A percentile compares a stretch with the other conserved stretches of the same genome.
Conservation (phyloP, 2,329 filamentous ascomycete species). For the Epichloe coenophiala region DNA sequence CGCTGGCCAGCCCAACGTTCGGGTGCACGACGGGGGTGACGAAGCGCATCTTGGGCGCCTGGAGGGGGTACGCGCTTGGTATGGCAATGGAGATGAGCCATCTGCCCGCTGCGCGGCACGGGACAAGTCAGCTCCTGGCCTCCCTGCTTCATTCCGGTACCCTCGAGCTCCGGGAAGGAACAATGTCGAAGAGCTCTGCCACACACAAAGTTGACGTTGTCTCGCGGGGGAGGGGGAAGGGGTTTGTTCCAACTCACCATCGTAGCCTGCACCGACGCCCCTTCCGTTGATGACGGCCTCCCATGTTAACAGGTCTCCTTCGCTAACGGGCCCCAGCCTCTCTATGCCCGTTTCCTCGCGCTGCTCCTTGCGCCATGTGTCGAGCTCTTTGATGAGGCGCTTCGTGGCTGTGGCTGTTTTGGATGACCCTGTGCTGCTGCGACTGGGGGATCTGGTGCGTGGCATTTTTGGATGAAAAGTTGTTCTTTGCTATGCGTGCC, state of each 20-base stretch:
- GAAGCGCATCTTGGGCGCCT: constrained; percentile 68
- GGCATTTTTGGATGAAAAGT: constrained; percentile 1
- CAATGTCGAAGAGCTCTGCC: too few species aligned
- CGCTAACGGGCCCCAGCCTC: constrained; percentile 40
- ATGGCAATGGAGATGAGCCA: constrained; percentile 74
- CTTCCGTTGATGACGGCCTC: constrained; percentile 47
- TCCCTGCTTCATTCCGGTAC: too few species aligned
- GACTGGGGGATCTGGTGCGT: constrained; percentile 7
- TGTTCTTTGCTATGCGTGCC: too few species aligned
- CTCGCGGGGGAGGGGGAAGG: not conserved
- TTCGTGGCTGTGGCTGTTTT: constrained; percentile 40
- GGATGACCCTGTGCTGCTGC: constrained; percentile 13
- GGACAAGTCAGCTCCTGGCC: not conserved
- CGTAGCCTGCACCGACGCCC: constrained; percentile 41
- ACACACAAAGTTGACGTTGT: too few species aligned
- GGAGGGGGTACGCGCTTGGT: constrained; percentile 64
- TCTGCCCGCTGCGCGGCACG: constrained; percentile 41
- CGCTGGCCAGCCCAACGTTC: constrained; percentile 57
- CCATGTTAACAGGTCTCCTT: constrained; percentile 44
- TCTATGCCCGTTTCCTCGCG: constrained; percentile 40
- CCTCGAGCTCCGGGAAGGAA: too few species aligned
- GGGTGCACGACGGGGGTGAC: constrained; percentile 75
- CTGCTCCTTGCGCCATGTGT: constrained; percentile 36
- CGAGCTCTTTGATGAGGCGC: constrained; percentile 45
- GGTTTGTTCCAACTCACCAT: constrained; percentile 30